Evolutionary conservation across 2,329 filamentous ascomycete genomes (phyloP), one percentile per base, ranked within the genome.

Genomic region (Epichloe brachyelytri): DNA sequence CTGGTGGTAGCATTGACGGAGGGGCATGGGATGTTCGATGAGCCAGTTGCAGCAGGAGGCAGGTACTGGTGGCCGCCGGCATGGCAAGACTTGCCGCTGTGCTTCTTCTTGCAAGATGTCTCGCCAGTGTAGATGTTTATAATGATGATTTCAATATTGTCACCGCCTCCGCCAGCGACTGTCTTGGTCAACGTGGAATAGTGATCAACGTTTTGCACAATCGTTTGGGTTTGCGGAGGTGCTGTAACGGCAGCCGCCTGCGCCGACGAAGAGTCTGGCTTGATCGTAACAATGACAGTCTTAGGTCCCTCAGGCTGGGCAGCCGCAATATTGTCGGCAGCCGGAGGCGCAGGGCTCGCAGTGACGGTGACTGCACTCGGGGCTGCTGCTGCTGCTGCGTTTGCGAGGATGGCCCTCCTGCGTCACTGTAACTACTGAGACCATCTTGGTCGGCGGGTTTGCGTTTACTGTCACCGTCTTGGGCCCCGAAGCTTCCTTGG

Each of bases 141-240:
- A 41, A 65, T 57, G 53, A 60, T 61, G 41, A 65, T 58, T 40
- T 67, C 60, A 26, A 67, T 59, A 17, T 64, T 62, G 49, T 62
- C 50, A 14, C 54, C 57, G 2, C 53, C 54, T 8, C 55, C 57
- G 15, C 55, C 56, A 30, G 39, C 50, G 7, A 60, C 56, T 8
- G 58, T 61, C 30, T 58, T 54, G 15, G 59, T 58, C 14, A 61
- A 48, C 2, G 62, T 63, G 26, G 43, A 53, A 48, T 57, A 60
- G 26, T 59, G 54, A 22, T 52, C 53, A 15, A 47, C 33, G 37
- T 22, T 55, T n/a, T 52, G 38, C 0, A 54, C 47, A n/a, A 55
- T 20, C 0, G 57, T 59, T 19, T 53, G 50, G 14, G 33, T 26
- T 22, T 55, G 52, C 15, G 56, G 53, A 17, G 60, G 53, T 34